Base-by-base conservation (phyloP, 345 rosid genomes). In the Eucalyptus marginata region DNA sequence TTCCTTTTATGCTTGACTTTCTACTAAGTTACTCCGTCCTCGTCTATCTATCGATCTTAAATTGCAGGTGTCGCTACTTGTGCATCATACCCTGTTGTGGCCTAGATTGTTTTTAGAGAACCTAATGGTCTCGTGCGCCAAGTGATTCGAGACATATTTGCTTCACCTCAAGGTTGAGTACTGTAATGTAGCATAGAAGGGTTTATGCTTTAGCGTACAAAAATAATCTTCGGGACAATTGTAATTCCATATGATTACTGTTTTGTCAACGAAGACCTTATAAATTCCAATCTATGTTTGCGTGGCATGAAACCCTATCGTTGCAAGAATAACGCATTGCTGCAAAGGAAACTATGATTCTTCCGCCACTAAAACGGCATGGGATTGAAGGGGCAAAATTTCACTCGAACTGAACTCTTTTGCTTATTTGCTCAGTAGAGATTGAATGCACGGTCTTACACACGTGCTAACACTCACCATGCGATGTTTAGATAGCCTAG, bases 31-130 rank as follows among this genome's bases (percentile, higher is more conserved):
- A 54, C 59, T 54, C 59, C 12, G 25, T 54, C 59, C 59, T 54
- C 59, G 4, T 54, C 25, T 54, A 54, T 22, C 25, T 54, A 18
- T 54, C 22, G 27, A 22, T 1, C 59, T 54, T 8, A 8, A 54
- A 54, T 54, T 54, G 54, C 22, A 51, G 54, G 54, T 17, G 8
- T 51, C 7, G 97, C 99, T 51, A 96, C 99, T 79, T 97, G 99
- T 88, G 98, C 76, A 49, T 50, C 87, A n/a, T 86, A 86, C 87
- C 88, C 84, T 15, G 2, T 87, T 10, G 54, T 87, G 76, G 88
- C 83, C 58, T 87, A 87, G 80, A 27, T 31, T 86, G 5, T 31
- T 62, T 3, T 40, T 12, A 20, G 80, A 36, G 46, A 36, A 71
- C 25, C 81, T 8, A 33, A 33, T 33, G 81, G 81, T 2, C 25